Evolutionary conservation across 495 filamentous ascomycete species (phyloP), one percentile per base, ranked within the genome.

Genomic region (Apiosordaria backusii): DNA sequence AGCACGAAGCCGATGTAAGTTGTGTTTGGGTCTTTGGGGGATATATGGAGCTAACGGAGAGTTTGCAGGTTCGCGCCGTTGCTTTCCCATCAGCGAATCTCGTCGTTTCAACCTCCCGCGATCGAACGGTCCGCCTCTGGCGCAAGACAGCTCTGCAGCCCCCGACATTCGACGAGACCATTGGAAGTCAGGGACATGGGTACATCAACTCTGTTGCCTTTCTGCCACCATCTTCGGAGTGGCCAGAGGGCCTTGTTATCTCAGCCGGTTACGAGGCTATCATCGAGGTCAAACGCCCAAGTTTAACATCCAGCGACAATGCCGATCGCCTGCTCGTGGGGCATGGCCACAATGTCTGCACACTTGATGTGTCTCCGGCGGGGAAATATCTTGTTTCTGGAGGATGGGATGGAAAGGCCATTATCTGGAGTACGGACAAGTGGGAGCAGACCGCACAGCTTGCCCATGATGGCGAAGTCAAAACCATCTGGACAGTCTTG

Each of bases 91-190:
- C 82, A 57, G 80, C 90, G 64, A 86, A 90, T 68, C 78, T 86
- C 59, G 79, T 97, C 29, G 76, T 96, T 65, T 96, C 95, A 15
- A 91, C 91, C 22, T 97, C 94, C 62, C 85, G 96, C 76, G 96
- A 98, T 83, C 87, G 87, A 63, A 97, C 93, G 3, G 93, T 97
- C 50, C 88, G 93, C 40, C 75, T 92, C 57, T 99, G 96, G 96
- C 91, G 88, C 54, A 81, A 72, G 57, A 70, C 74, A 0, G 62
- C 86, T 16, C 78, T 83, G 65, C 84, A 81, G 19, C 60, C 92
- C 87, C 90, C 90, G 13, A 76, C 79, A 19, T 97, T 89, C 72
- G 92, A 97, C 69, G 84, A 85, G 68, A 88, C 86, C 3, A 88
- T 97, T 63, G 83, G 87, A 60, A 88, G 88, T 27, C 88, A 93